These are phyloP conservation scores for Helianthus tuberosus DNA, from an alignment of 129 eudicot species.

Conservation along the genomic window DNA sequence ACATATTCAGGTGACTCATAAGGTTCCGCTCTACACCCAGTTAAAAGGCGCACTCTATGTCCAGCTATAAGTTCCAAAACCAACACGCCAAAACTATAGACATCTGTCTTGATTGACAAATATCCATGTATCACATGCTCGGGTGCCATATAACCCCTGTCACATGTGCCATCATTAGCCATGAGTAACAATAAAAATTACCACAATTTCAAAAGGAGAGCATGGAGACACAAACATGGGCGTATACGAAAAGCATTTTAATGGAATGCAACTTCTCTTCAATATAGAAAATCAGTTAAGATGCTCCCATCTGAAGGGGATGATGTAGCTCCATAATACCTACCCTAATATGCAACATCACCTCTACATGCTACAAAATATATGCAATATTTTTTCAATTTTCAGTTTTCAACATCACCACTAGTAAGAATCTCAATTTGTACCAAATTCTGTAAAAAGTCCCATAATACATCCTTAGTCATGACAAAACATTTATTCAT, in stretches of 20 bases:
- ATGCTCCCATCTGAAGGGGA: not conserved
- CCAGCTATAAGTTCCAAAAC: not conserved
- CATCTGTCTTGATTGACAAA: conserved; percentile 15
- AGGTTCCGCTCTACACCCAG: too few relatives aligned
- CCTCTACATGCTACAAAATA: too few relatives aligned
- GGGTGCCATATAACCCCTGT: not conserved
- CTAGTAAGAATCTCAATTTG: not conserved
- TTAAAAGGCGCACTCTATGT: too few relatives aligned
- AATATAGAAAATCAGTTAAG: too few relatives aligned
- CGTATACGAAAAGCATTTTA: too few relatives aligned
- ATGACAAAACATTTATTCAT: not conserved
- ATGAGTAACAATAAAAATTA: not conserved
- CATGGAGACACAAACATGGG: too few relatives aligned
- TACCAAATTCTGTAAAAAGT: not conserved
- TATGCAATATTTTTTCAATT: too few relatives aligned
- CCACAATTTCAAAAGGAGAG: not conserved
- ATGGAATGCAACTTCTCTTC: too few relatives aligned
- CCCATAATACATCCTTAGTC: not conserved
- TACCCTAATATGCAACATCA: too few relatives aligned
- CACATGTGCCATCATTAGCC: not conserved
- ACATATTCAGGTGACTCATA: not conserved
- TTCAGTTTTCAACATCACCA: not conserved
- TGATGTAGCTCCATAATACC: too few relatives aligned
- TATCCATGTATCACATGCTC: not conserved
- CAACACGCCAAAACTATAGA: conserved; percentile 15